Conservation (phyloP, 2,329 filamentous ascomycete species). For the Teratosphaeriaceae sp. region DNA sequence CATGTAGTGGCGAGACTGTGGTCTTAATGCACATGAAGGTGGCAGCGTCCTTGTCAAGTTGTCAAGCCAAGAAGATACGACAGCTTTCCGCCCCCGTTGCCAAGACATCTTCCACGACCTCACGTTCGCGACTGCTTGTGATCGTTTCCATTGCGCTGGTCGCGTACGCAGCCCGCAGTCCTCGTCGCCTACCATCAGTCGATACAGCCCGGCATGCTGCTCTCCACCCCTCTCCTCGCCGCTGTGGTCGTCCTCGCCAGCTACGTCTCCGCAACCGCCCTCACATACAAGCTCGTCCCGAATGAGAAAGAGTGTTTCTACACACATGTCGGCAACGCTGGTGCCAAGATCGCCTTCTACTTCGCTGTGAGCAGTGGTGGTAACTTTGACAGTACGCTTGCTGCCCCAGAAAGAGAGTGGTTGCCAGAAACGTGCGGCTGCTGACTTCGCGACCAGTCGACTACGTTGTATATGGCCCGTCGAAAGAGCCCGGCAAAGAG, state of each 20-base stretch:
- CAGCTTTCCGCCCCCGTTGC: no score
- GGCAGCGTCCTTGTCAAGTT: no score
- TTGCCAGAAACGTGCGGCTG: not conserved
- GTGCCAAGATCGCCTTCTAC: slow-evolving; percentile 93
- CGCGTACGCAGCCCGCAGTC: no score
- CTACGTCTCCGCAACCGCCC: slow-evolving; percentile 73
- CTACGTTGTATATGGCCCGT: slow-evolving; percentile 78
- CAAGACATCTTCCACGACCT: no score
- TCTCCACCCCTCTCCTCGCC: slow-evolving; percentile 20
- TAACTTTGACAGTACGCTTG: slow-evolving; percentile 64
- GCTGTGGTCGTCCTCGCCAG: slow-evolving; percentile 60
- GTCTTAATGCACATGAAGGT: no score
- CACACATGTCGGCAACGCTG: slow-evolving; percentile 66
- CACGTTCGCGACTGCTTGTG: no score
- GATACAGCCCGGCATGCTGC: slow-evolving; percentile 21
- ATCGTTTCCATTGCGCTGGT: no score
- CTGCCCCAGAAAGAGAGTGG: not conserved
- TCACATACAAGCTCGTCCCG: slow-evolving; percentile 86
- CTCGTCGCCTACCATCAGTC: no score
- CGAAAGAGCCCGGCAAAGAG: slow-evolving; percentile 40
- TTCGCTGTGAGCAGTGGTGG: slow-evolving; percentile 99
- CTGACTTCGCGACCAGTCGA: slow-evolving; percentile 50
- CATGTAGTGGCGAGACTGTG: no score
- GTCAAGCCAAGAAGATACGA: no score
- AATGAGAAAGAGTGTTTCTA: slow-evolving; percentile 98